Evolutionary conservation across 1,284 basidiomycete species (phyloP).

Genomic region (Earliella scabrosa): DNA sequence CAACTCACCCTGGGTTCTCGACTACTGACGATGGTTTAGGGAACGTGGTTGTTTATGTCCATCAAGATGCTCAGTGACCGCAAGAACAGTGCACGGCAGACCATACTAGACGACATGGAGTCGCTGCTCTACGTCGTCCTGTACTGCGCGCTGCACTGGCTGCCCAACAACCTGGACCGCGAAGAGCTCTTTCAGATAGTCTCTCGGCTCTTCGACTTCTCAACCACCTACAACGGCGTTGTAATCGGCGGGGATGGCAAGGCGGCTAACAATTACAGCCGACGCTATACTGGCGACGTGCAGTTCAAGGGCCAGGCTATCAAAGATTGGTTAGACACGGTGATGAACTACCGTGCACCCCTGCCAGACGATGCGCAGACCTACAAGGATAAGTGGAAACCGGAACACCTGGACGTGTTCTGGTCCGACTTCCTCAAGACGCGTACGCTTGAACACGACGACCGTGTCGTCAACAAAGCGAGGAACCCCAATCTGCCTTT

Average conservation of each 20-base stretch:
- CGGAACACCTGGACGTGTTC: constrained; percentile 4
- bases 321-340: constrained; percentile 1
- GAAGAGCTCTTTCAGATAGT: neutral
- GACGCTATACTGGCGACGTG: neutral
- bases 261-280: neutral
- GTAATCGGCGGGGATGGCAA: neutral
- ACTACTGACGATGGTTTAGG: neutral
- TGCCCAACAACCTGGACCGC: neutral
- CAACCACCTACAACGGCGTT: neutral
- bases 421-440: constrained; percentile 10
- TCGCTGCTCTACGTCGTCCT: no score
- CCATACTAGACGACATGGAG: constrained; percentile 7
- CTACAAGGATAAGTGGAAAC: neutral
- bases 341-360: neutral
- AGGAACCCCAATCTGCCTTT: no score
- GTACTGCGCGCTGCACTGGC: neutral
- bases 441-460: neutral
- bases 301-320: neutral
- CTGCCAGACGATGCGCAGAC: neutral
- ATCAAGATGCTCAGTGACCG: neutral
- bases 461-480: constrained; percentile 5
- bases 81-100: neutral
- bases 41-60: constrained; percentile 8
- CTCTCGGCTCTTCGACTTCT: neutral
- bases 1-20: neutral